Conservation (phyloP, 306 rosid species). For the Ceratonia siliqua region DNA sequence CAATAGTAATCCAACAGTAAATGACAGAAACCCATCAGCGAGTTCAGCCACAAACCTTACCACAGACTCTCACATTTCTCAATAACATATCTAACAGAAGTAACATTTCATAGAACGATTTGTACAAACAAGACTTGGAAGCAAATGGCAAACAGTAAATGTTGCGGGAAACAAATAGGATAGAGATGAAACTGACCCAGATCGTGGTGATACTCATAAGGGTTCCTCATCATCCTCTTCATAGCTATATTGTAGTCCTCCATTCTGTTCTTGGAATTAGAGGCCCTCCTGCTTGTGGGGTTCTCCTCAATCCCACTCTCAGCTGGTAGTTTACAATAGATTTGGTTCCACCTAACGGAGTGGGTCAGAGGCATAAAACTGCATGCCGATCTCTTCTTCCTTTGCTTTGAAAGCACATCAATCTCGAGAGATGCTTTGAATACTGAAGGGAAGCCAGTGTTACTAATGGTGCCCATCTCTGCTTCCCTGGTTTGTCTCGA, state of each 20-base stretch:
- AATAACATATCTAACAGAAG: neutral
- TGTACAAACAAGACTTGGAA: neutral
- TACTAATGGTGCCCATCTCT: constrained; percentile 50
- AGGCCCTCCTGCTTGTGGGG: constrained; percentile 34
- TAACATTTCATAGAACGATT: constrained; percentile 8
- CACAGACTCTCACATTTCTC: neutral
- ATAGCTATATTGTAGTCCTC: constrained; percentile 84
- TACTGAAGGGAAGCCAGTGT: constrained; percentile 40
- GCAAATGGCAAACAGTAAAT: neutral
- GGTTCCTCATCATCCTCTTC: constrained; percentile 94
- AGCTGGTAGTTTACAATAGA: constrained; percentile 53
- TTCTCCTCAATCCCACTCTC: constrained; percentile 61
- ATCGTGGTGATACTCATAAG: constrained; percentile 94
- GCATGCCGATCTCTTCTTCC: constrained; percentile 24
- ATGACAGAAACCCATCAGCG: neutral
- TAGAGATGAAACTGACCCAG: constrained; percentile 65
- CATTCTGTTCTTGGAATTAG: constrained; percentile 53
- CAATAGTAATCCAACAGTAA: constrained; percentile 19
- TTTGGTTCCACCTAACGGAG: constrained; percentile 30
- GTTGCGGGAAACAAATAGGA: constrained; percentile 4
- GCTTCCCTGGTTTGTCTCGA: neutral
- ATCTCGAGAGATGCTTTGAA: constrained; percentile 40
- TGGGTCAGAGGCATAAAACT: constrained; percentile 27
- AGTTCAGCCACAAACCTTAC: neutral
- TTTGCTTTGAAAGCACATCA: constrained; percentile 33